These are phyloP conservation scores for Aspergillus leporis DNA, from an alignment of 495 filamentous ascomycete species.

Conservation along the genomic window DNA sequence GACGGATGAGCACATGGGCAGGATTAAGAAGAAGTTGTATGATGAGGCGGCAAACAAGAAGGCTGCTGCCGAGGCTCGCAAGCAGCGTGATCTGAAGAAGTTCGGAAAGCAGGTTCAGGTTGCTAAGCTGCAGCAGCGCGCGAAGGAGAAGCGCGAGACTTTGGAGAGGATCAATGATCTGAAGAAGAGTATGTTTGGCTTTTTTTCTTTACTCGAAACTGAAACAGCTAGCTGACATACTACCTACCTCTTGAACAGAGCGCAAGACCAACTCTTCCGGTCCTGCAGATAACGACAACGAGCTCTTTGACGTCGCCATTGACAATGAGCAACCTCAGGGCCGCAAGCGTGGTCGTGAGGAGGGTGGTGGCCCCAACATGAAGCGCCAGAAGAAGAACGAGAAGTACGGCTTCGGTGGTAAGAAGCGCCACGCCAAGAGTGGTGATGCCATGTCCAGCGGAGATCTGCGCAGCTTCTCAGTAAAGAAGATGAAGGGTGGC, in stretches of 20 bases:
- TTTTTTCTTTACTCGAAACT: background rate
- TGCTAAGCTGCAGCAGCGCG: constrained; percentile 89
- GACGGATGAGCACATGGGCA: constrained; percentile 96
- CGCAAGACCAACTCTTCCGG: constrained; percentile 71
- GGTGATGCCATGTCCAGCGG: constrained; percentile 76
- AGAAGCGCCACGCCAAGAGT: constrained; percentile 87
- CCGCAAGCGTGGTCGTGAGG: constrained; percentile 35
- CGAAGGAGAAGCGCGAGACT: constrained; percentile 85
- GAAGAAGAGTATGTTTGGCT: constrained; percentile 74
- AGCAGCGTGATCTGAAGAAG: constrained; percentile 94
- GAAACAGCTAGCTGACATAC: background rate
- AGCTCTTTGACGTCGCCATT: constrained; percentile 92
- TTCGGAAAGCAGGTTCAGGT: constrained; percentile 99
- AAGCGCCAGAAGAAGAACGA: constrained; percentile 92
- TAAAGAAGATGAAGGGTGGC: constrained; percentile 77
- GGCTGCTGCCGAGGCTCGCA: constrained; percentile 85
- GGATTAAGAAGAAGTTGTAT: constrained; percentile 88
- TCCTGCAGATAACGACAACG: constrained; percentile 67
- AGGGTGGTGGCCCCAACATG: constrained; percentile 45
- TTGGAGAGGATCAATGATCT: constrained; percentile 90
- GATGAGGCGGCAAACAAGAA: constrained; percentile 92
- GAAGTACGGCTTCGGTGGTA: constrained; percentile 92
- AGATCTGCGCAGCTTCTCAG: constrained; percentile 77
- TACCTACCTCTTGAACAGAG: constrained; percentile 54
- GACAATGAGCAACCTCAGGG: constrained; percentile 66